phyloP scores from a whole-genome alignment of 2,329 filamentous ascomycete genomes.

The Paramyrothecium sp. region DNA sequence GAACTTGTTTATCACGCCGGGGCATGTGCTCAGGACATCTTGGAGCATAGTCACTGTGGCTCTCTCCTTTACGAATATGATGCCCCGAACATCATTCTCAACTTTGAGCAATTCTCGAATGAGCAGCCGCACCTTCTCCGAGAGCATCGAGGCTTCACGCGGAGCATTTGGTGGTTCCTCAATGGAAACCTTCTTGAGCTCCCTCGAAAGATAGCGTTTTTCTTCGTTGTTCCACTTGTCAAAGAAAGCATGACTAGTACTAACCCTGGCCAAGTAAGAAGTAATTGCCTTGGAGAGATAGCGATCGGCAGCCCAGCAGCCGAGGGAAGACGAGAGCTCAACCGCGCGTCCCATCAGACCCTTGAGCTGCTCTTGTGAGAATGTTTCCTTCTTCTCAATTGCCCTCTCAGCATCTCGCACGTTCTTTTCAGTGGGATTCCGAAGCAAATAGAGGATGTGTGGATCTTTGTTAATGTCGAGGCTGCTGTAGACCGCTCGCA shows the following conservation, averaged over 20 bases:
- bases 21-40: slow-evolving; percentile 54
- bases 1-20: slow-evolving; percentile 44
- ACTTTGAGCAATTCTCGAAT: slow-evolving; percentile 47
- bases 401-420: slow-evolving; percentile 33
- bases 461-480: slow-evolving; percentile 64
- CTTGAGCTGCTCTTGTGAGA: slow-evolving; percentile 53
- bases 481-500: slow-evolving; percentile 36
- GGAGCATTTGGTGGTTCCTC: slow-evolving; percentile 9
- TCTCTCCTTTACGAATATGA: slow-evolving; percentile 68
- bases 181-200: slow-evolving; percentile 36
- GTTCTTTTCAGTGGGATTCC: slow-evolving; percentile 39
- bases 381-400: slow-evolving; percentile 46
- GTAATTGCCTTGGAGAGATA: slow-evolving; percentile 56
- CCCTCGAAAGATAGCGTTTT: slow-evolving; percentile 51
- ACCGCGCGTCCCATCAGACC: slow-evolving; percentile 48
- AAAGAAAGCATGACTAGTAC: slow-evolving; percentile 20
- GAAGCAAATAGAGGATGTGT: slow-evolving; percentile 46
- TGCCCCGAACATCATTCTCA: slow-evolving; percentile 47
- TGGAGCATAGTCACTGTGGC: slow-evolving; percentile 59
- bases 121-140: slow-evolving; percentile 57
- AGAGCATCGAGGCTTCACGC: slow-evolving; percentile 32
- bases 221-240: slow-evolving; percentile 47
- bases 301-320: slow-evolving; percentile 66
- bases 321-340: slow-evolving; percentile 57
- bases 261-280: slow-evolving; percentile 23